Evolutionary conservation across 2,329 filamentous ascomycete species (phyloP), one percentile per base, ranked within the genome.

Genomic region (Ceratocystis destructans): DNA sequence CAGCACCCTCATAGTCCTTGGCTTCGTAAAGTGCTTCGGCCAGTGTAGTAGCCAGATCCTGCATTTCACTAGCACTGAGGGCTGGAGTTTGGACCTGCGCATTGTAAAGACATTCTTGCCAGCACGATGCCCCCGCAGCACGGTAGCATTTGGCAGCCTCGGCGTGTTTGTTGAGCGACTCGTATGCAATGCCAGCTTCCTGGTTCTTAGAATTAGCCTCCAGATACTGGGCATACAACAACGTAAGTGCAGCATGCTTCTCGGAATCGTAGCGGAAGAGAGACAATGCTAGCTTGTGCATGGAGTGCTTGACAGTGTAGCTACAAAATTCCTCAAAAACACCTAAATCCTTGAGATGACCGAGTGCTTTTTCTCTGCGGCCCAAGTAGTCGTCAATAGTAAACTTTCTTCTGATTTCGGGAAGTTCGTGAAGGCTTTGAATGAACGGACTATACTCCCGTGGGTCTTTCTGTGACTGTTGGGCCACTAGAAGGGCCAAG

Each of bases 361-460:
- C 75, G 3, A 97, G 79, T 0, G 94, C 93, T 77, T 96, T 96
- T 53, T 79, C 75, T 61, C 86, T 82, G 15, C 90, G 87, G 44
- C 82, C 83, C 3, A 99, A 83, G 72, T 96, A 86, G 72, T 97
- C 88, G 73, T 99, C 94, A 64, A 99, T 96, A 53, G 85, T 84
- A 71, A 92, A 96, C 64, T 86, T 83, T 55, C 90, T 85, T 22
- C 90, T 85, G 10, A 88, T 75, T 10, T 84, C 80, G 0, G 87
- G 77, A 70, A 95, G 81, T 68, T 86, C 82, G 73, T 96, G 90
- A 1, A 99, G 81, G 45, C 86, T 86, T 72, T 96, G 92, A 63
- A 99, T 84, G 73, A 97, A 97, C 3, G 94, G 94, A 6, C 97
- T 83, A 71, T 99, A 99, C 74, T 99, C 94, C 70, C 91, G 82